Evolutionary conservation across 2,329 filamentous ascomycete species (phyloP), one percentile per base, ranked within the genome.

Genomic region (Drechslerella coelobrocha): DNA sequence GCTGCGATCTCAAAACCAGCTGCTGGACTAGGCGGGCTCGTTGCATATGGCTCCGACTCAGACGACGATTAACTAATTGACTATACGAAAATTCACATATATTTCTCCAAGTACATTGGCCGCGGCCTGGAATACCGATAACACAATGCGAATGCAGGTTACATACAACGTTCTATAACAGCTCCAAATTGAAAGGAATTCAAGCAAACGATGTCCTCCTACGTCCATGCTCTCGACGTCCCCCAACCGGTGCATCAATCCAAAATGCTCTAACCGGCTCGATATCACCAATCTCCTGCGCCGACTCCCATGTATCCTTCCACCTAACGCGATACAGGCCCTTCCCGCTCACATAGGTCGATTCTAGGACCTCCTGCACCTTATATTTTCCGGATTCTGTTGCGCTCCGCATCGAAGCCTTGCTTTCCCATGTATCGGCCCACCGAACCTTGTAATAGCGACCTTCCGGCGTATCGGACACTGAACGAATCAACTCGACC

Each of bases 361-460:
- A 72, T n/a, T 66, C 60, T 21, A 72, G 39, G 9, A 62, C 50
- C 19, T 72, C 61, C 41, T 57, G 52, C 21, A 72, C 68, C 3
- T 56, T 66, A 52, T 72, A 72, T 48, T 72, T 72, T n/a, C 61
- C 61, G 19, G 55, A 66, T 19, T 65, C 68, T n/a, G 61, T 72
- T 21, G 60, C 56, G 12, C 37, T 26, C 17, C 68, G 50, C 68
- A 72, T 61, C 17, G 68, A 66, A 5, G 60, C 17, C 26, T 72
- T 72, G 55, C 48, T 72, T 37, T 72, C 68, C 68, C 68, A 72
- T 29, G 61, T 72, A 24, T 61, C 56, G 27, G 55, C 55, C 68
- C 68, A 72, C n/a, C 61, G 61, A n/a, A 72, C 50, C 17, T 72
- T 72, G 21, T 72, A 72, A 27, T 53, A 72, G 12, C 61, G 60